These are phyloP conservation scores for Diplodia corticola DNA, from an alignment of 2,329 filamentous ascomycete species.

Conservation along the genomic window DNA sequence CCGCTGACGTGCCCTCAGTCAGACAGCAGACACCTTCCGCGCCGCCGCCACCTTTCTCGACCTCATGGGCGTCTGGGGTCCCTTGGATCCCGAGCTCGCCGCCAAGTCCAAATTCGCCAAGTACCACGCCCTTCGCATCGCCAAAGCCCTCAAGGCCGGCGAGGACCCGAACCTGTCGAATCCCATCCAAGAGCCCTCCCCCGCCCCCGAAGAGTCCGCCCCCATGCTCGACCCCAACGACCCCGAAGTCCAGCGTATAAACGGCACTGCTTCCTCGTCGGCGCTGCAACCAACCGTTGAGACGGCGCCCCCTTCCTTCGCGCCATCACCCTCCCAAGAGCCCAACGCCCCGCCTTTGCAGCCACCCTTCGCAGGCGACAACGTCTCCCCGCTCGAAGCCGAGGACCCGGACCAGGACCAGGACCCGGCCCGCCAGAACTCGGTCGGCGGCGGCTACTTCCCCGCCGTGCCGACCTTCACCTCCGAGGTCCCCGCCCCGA, in stretches of 20 bases:
- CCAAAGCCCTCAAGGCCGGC: slow-evolving; percentile 85
- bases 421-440: slow-evolving; percentile 36
- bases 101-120: slow-evolving; percentile 96
- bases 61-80: slow-evolving; percentile 79
- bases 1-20: slow-evolving; percentile 50
- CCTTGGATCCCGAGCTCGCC: slow-evolving; percentile 70
- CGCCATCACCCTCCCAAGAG: slow-evolving; percentile 44
- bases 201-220: slow-evolving; percentile 47
- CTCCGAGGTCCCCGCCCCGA: slow-evolving; percentile 38
- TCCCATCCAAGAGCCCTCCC: slow-evolving; percentile 59
- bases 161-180: slow-evolving; percentile 92
- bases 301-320: slow-evolving; percentile 57
- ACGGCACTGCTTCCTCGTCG: slow-evolving; percentile 38
- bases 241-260: slow-evolving; percentile 61
- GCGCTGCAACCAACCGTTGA: slow-evolving; percentile 59
- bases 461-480: slow-evolving; percentile 52
- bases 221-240: slow-evolving; percentile 62
- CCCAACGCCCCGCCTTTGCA: slow-evolving; percentile 47
- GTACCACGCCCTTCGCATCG: slow-evolving; percentile 88
- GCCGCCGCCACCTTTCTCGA: slow-evolving; percentile 92
- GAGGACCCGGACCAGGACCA: too few relatives aligned
- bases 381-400: slow-evolving; percentile 55
- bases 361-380: slow-evolving; percentile 37
- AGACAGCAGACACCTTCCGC: slow-evolving; percentile 92
- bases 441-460: slow-evolving; percentile 58